Evolutionary conservation across 345 rosid species (phyloP), one percentile per base, ranked within the genome.

Genomic region (Murraya paniculata): DNA sequence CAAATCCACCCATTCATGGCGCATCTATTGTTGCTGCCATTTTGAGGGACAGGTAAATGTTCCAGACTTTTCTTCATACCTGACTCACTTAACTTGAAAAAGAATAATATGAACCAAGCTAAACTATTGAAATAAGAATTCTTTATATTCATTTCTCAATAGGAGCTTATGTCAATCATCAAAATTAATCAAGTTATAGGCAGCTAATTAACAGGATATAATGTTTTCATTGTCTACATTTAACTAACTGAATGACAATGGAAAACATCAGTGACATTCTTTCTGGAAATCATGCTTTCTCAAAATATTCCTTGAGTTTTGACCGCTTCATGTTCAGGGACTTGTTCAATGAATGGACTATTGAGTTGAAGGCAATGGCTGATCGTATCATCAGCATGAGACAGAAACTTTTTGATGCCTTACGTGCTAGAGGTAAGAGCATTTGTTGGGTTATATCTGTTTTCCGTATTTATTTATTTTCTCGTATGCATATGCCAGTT

Each of bases 1-100:
- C 98, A 60, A 91, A 85, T 55, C 98, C 98, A 79, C 98, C 98
- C 16, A 87, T 94, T 50, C 98, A 94, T 64, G 98, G 98, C 73
- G 98, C 97, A 71, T 90, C 97, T 1, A 93, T 94, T 60, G 98
- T 89, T 55, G 95, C 95, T 70, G 57, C 85, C 61, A 87, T 94
- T 79, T 91, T 94, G 55, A 88, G 82, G 77, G 91, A 94, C 85
- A 89, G 87, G 96, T 89, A 82, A 75, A 48, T n/a, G 7, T 33
- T 59, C 19, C 28, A 53, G 27, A 22, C 11, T 68, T 65, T n/a
- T 41, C 31, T 28, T 53, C 38, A 72, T 36, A 7, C 66, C 67
- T 28, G 30, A 39, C 41, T 9, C 53, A 24, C 35, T 24, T 67
- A 41, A 48, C 28, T 50, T 35, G 5, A 24, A 67, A 67, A 76